Evolutionary conservation across 108 stramenopile genomes (phyloP).

Genomic region (Asterionellopsis glacialis): DNA sequence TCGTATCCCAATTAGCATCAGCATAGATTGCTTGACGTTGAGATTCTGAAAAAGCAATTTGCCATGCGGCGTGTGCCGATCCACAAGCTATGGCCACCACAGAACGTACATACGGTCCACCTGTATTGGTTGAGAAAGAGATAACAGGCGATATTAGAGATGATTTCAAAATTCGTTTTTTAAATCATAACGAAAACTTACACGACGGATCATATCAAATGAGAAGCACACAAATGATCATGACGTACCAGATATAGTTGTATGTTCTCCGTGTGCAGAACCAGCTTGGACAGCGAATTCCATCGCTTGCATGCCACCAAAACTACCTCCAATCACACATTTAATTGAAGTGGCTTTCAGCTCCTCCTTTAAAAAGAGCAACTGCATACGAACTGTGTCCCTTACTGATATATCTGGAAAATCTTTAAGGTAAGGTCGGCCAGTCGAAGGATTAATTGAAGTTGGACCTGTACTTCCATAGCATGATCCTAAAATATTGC

Average conservation of each 20-base stretch:
- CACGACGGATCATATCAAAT: too few species aligned
- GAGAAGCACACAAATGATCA: too few species aligned
- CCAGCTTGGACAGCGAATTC: constrained; percentile 87
- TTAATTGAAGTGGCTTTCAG: constrained; percentile 72
- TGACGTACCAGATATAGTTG: constrained; percentile 23
- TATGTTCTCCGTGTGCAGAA: constrained; percentile 33
- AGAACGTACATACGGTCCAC: constrained; percentile 61
- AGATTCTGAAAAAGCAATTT: constrained; percentile 88
- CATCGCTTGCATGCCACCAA: constrained; percentile 95
- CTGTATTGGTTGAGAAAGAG: background rate
- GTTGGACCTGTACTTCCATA: constrained; percentile 83
- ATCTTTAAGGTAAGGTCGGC: constrained; percentile 55
- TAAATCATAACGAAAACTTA: too few species aligned
- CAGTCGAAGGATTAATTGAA: constrained; percentile 50
- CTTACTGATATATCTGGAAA: constrained; percentile 87
- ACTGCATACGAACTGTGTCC: constrained; percentile 84
- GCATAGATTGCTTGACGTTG: constrained; percentile 92
- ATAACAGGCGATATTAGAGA: too few species aligned
- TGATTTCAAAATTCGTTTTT: too few species aligned
- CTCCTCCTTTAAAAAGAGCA: constrained; percentile 66
- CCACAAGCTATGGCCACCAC: constrained; percentile 89
- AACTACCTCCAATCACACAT: constrained; percentile 89
- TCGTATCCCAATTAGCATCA: constrained; percentile 77
- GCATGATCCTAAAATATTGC: constrained; percentile 87
- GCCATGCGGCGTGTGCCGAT: constrained; percentile 90